A percentile compares a stretch with the other conserved stretches of the same genome.
phyloP scores from a whole-genome alignment of 2,329 filamentous ascomycete species.

The Thermoascus crustaceus region DNA sequence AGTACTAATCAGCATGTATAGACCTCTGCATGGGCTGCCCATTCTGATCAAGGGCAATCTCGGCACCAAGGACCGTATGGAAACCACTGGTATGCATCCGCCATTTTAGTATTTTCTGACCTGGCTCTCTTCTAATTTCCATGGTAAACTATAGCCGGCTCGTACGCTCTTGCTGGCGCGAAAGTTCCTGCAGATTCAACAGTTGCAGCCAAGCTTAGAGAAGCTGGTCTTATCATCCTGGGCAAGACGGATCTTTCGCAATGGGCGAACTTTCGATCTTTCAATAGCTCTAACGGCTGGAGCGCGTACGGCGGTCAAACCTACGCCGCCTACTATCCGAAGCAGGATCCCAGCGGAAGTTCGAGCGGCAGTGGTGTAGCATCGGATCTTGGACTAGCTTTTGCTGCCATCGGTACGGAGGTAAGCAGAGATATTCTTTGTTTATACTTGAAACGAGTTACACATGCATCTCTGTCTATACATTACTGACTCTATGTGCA shows the following conservation, averaged over 20 bases:
- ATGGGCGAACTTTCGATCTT: constrained; percentile 56
- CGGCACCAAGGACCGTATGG: constrained; percentile 54
- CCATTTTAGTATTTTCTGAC: not conserved
- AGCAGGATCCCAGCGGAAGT: constrained; percentile 55
- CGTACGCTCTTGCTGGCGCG: constrained; percentile 53
- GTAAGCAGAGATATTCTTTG: too few relatives aligned
- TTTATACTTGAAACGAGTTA: too few relatives aligned
- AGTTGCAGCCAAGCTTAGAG: constrained; percentile 51
- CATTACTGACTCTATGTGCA: too few relatives aligned
- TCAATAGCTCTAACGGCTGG: constrained; percentile 53
- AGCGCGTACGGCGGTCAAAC: constrained; percentile 56
- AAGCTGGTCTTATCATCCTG: constrained; percentile 55
- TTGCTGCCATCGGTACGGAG: constrained; percentile 54
- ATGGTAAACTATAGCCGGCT: constrained; percentile 45
- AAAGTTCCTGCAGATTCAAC: constrained; percentile 51
- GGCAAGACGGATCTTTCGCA: constrained; percentile 59
- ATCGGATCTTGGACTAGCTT: constrained; percentile 51
- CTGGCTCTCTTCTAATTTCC: too few relatives aligned
- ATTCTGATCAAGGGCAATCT: constrained; percentile 62
- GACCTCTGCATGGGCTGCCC: constrained; percentile 56
- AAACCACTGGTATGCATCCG: constrained; percentile 42
- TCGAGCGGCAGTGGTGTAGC: constrained; percentile 56
- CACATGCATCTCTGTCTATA: too few relatives aligned
- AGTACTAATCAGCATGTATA: constrained; percentile 8
- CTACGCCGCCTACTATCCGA: constrained; percentile 52